phyloP scores from a whole-genome alignment of 352 stramenopile genomes.

The Albugo candida region DNA sequence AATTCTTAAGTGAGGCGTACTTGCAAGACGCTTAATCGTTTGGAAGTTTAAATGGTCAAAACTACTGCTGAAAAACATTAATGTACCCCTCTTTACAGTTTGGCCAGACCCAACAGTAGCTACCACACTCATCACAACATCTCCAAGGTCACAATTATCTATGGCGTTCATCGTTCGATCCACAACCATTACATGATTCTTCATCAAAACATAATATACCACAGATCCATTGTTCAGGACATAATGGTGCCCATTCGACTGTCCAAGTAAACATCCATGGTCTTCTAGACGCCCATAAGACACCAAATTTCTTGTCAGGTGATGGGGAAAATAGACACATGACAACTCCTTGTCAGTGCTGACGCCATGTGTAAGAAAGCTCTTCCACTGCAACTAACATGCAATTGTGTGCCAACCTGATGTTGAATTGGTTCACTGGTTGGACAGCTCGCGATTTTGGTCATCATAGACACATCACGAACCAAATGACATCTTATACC shows the following conservation, averaged over 20 bases:
- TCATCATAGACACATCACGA: too few relatives aligned
- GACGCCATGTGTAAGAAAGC: neutral
- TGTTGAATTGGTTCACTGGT: neutral
- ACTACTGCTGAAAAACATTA: neutral
- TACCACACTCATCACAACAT: too few relatives aligned
- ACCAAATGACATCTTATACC: too few relatives aligned
- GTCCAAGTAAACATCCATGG: too few relatives aligned
- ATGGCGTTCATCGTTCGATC: neutral
- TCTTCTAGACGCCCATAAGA: too few relatives aligned
- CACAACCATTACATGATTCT: slow-evolving; percentile 1
- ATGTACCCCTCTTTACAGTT: neutral
- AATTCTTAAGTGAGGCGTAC: neutral
- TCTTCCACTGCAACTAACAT: too few relatives aligned
- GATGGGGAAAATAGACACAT: too few relatives aligned
- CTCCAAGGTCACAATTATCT: too few relatives aligned
- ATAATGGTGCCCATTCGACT: neutral
- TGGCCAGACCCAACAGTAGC: neutral
- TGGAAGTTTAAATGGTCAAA: neutral
- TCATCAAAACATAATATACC: neutral
- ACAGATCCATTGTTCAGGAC: neutral
- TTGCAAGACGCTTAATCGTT: neutral
- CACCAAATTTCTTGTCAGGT: too few relatives aligned
- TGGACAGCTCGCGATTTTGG: neutral
- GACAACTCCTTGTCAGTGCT: neutral
- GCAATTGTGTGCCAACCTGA: neutral